Percentiles rank a stretch among this genome's conserved stretches.
Conservation (phyloP, 306 rosid species). For the Corylus heterophylla region DNA sequence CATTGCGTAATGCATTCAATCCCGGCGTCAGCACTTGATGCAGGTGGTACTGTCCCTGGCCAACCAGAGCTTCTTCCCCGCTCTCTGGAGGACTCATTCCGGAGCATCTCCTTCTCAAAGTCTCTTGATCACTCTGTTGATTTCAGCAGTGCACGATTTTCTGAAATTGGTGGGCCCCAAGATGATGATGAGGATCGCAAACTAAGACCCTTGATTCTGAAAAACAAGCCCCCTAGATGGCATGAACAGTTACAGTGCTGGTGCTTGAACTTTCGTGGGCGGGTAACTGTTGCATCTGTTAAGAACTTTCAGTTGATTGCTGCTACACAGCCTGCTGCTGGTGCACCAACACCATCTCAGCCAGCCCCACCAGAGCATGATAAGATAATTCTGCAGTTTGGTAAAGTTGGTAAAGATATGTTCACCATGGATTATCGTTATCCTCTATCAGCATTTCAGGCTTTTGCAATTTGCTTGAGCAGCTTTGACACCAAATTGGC, state of each 20-base stretch:
- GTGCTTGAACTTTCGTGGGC: conserved; percentile 87
- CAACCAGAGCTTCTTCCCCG: conserved; percentile 71
- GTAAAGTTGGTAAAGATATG: conserved; percentile 84
- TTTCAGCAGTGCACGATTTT: conserved; percentile 76
- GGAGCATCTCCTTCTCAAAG: conserved; percentile 75
- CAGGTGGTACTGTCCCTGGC: conserved; percentile 73
- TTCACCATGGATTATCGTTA: conserved; percentile 89
- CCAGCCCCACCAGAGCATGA: conserved; percentile 71
- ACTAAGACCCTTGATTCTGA: conserved; percentile 66
- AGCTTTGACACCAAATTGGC: conserved; percentile 93
- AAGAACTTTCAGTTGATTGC: conserved; percentile 90
- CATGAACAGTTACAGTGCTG: conserved; percentile 86
- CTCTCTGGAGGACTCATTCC: conserved; percentile 65
- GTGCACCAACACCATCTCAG: conserved; percentile 62
- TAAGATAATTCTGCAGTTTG: conserved; percentile 80
- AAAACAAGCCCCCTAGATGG: conserved; percentile 94
- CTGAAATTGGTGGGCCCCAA: conserved; percentile 54
- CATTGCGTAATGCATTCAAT: conserved; percentile 90
- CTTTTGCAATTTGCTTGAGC: conserved; percentile 82
- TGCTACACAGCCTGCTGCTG: conserved; percentile 62
- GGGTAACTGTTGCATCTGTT: conserved; percentile 83
- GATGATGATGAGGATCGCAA: conserved; percentile 55
- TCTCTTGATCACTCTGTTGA: conserved; percentile 66
- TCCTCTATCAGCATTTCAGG: conserved; percentile 88
- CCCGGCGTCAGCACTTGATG: conserved; percentile 73